Evolutionary conservation across 2,329 filamentous ascomycete genomes (phyloP).

Genomic region (Thelonectria rubi): DNA sequence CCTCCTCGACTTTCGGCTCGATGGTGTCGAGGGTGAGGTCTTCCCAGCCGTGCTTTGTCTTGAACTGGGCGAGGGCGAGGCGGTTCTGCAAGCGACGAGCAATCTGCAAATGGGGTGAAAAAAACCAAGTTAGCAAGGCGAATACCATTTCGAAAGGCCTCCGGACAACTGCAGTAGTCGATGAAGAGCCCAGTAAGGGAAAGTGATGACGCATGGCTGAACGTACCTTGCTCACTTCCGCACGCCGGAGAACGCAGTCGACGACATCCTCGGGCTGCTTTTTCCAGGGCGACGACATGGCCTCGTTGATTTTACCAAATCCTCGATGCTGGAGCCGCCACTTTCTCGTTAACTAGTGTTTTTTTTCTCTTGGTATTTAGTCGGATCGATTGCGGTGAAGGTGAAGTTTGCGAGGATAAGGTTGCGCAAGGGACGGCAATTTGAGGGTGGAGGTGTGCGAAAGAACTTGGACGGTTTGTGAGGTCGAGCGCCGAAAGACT

Average conservation of each 20-base stretch:
- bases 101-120: slow-evolving; percentile 68
- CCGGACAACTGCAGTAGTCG: not conserved
- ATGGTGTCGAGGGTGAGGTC: slow-evolving; percentile 86
- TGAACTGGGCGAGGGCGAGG: slow-evolving; percentile 94
- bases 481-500: slow-evolving; percentile 21
- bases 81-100: slow-evolving; percentile 92
- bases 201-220: slow-evolving; percentile 22
- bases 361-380: not conserved
- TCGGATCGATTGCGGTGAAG: slow-evolving; percentile 14
- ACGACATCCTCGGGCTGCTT: slow-evolving; percentile 71
- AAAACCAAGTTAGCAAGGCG: slow-evolving; percentile 34
- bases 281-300: slow-evolving; percentile 70
- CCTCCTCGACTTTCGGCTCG: slow-evolving; percentile 83
- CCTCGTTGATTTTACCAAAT: slow-evolving; percentile 32
- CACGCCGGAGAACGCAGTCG: slow-evolving; percentile 75
- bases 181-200: slow-evolving; percentile 3
- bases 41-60: slow-evolving; percentile 95
- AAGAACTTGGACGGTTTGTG: slow-evolving; percentile 23
- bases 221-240: slow-evolving; percentile 78
- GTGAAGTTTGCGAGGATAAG: not conserved
- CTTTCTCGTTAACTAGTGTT: not conserved
- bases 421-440: slow-evolving; percentile 11
- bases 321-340: slow-evolving; percentile 32
- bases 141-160: not conserved
- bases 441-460: slow-evolving; percentile 20